These are phyloP conservation scores for Aspergillus campestris DNA, from an alignment of 495 filamentous ascomycete genomes.

Conservation along the genomic window DNA sequence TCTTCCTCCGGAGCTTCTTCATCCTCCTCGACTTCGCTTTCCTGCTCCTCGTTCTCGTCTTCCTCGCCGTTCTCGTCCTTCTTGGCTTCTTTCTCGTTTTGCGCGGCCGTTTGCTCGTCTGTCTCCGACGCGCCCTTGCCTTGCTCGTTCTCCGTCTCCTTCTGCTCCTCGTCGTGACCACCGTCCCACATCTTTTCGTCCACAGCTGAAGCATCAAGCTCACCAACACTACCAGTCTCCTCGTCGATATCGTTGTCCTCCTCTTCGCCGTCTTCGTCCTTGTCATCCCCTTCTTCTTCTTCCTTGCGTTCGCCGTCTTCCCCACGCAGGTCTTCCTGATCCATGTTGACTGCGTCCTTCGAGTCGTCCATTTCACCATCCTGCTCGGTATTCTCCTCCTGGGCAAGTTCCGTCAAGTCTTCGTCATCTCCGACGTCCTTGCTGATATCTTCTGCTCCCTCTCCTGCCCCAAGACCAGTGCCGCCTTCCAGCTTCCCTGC, in stretches of 20 bases:
- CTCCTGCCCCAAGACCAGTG: constrained; percentile 94
- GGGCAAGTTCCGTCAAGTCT: constrained; percentile 83
- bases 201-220: constrained; percentile 75
- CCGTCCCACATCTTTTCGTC: constrained; percentile 99
- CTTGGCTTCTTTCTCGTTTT: constrained; percentile 46
- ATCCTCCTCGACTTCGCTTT: constrained; percentile 49
- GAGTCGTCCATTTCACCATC: constrained; percentile 61
- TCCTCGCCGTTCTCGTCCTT: constrained; percentile 38
- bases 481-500: constrained; percentile 75
- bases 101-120: constrained; percentile 54
- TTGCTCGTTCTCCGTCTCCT: constrained; percentile 72
- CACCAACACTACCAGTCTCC: constrained; percentile 81
- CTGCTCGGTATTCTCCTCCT: constrained; percentile 51
- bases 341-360: constrained; percentile 90
- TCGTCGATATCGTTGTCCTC: constrained; percentile 71
- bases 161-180: constrained; percentile 63
- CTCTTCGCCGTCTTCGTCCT: constrained; percentile 47
- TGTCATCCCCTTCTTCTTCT: constrained; percentile 67
- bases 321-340: constrained; percentile 64
- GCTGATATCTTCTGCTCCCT: constrained; percentile 93
- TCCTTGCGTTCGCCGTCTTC: constrained; percentile 45
- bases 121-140: constrained; percentile 54
- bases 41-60: constrained; percentile 44
- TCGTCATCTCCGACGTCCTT: constrained; percentile 93
- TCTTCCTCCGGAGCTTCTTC: constrained; percentile 52